Evolutionary conservation across 2,329 filamentous ascomycete genomes (phyloP).

Genomic region (Bipolaris sorokiniana): DNA sequence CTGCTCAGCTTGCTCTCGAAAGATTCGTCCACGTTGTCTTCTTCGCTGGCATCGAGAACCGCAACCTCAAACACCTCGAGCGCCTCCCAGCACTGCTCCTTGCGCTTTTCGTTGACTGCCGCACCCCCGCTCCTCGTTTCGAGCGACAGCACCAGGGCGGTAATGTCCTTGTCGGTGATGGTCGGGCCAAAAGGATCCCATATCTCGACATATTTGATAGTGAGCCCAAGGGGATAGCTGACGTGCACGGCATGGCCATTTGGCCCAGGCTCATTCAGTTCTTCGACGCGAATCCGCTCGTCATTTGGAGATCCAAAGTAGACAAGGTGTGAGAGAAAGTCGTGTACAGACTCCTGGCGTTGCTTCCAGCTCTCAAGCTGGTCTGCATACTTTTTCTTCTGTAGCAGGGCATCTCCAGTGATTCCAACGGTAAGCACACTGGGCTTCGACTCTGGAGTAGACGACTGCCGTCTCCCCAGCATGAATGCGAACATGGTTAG

Average conservation of each 20-base stretch:
- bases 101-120: constrained; percentile 83
- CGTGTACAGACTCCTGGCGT: constrained; percentile 71
- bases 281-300: constrained; percentile 50
- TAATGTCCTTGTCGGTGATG: constrained; percentile 78
- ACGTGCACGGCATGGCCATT: constrained; percentile 63
- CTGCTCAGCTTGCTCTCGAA: constrained; percentile 91
- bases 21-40: constrained; percentile 57
- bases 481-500: constrained; percentile 84
- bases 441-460: constrained; percentile 25
- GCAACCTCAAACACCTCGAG: constrained; percentile 88
- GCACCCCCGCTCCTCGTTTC: constrained; percentile 85
- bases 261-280: constrained; percentile 54
- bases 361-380: constrained; percentile 80
- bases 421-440: constrained; percentile 80
- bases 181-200: constrained; percentile 90
- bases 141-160: constrained; percentile 81
- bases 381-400: constrained; percentile 86
- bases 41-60: constrained; percentile 74
- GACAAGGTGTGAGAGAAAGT: constrained; percentile 71
- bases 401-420: constrained; percentile 83
- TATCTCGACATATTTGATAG: constrained; percentile 81
- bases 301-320: constrained; percentile 62
- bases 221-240: constrained; percentile 66
- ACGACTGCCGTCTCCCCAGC: constrained; percentile 53
- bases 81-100: constrained; percentile 74